Evolutionary conservation across 2,329 filamentous ascomycete species (phyloP).

Genomic region (Raffaelea deltoideospora): DNA sequence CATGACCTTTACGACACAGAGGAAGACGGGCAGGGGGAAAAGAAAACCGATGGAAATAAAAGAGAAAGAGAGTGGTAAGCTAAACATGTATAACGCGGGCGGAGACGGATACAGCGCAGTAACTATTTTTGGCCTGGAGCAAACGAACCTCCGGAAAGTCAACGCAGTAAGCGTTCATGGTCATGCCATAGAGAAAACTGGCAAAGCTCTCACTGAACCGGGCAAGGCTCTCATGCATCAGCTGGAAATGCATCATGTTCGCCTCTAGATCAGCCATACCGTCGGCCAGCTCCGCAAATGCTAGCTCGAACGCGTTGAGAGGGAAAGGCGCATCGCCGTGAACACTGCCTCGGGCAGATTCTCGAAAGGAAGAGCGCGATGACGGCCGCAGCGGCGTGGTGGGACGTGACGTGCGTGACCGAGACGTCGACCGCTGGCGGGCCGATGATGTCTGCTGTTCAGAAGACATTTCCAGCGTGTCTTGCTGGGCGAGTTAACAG

Average conservation of each 20-base stretch:
- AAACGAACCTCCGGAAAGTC: constrained; percentile 79
- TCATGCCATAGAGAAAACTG: constrained; percentile 86
- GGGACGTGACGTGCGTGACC: constrained; percentile 55
- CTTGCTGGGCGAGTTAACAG: no score
- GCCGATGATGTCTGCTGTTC: constrained; percentile 2
- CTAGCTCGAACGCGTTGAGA: constrained; percentile 70
- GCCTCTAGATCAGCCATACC: constrained; percentile 91
- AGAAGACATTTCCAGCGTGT: constrained; percentile 1
- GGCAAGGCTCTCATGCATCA: constrained; percentile 89
- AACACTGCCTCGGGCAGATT: constrained; percentile 46
- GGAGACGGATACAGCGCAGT: no score
- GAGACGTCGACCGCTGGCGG: constrained; percentile 39
- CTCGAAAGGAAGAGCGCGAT: constrained; percentile 76
- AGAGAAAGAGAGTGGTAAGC: neutral
- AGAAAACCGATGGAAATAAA: neutral
- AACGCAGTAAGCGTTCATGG: constrained; percentile 98
- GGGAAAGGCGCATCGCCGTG: constrained; percentile 46
- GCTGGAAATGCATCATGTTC: constrained; percentile 92
- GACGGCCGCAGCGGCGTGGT: constrained; percentile 85
- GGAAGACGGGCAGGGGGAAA: no score
- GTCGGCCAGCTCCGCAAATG: constrained; percentile 86
- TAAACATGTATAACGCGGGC: no score
- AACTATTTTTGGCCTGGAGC: no score
- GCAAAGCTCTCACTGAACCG: constrained; percentile 95
- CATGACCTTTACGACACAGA: no score